Conservation (phyloP, 768 basidiomycete genomes). For the Sutorius australiensis region DNA sequence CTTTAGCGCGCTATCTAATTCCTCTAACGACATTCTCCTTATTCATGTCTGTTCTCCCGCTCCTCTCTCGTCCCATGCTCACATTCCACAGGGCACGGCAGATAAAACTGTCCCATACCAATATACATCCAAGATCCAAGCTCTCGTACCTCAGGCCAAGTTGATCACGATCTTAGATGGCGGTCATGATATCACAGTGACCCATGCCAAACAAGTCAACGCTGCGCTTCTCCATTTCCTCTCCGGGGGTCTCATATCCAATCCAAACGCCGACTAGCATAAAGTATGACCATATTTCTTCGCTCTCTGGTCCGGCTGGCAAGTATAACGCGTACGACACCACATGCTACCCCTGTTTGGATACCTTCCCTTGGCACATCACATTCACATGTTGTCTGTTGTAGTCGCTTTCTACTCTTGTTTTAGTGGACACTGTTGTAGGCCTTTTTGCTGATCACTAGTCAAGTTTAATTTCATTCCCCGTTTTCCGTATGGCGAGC, state of each 20-base stretch:
- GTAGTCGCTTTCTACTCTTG: constrained; percentile 1
- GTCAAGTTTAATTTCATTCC: background rate
- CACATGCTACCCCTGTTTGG: constrained; percentile 7
- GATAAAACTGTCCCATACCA: constrained; percentile 34
- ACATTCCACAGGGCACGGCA: constrained; percentile 27
- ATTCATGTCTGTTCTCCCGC: constrained; percentile 48
- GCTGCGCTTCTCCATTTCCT: constrained; percentile 27
- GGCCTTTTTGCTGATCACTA: background rate
- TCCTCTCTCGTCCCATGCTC: background rate
- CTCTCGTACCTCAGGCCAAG: constrained; percentile 27
- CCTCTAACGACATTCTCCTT: constrained; percentile 51
- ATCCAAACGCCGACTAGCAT: background rate
- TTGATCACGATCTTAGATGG: constrained; percentile 29
- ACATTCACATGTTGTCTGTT: constrained; percentile 10
- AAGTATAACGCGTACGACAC: background rate
- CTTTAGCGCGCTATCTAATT: constrained; percentile 49
- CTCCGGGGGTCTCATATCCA: constrained; percentile 5
- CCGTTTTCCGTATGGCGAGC: background rate
- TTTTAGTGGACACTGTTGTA: constrained; percentile 13
- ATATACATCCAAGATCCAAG: constrained; percentile 30
- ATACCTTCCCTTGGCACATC: background rate
- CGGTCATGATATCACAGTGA: constrained; percentile 32
- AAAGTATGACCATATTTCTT: background rate
- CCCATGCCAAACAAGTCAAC: constrained; percentile 32
- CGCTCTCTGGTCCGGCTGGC: background rate